Evolutionary conservation across 2,329 filamentous ascomycete species (phyloP).

Genomic region (Fusarium verticillioides): DNA sequence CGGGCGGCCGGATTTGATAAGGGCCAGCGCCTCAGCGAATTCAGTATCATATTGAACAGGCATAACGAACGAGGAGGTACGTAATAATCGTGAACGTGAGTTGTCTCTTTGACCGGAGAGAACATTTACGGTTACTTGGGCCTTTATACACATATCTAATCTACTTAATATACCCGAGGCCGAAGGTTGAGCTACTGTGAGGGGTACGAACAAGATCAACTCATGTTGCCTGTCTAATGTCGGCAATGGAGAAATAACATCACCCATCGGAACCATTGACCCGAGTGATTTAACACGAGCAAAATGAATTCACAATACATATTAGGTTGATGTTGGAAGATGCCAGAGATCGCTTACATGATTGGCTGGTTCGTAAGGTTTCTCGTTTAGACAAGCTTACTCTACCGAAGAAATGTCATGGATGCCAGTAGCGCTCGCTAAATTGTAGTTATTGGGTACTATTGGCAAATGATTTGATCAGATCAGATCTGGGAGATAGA

Average conservation of each 20-base stretch:
- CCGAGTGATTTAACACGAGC: not conserved
- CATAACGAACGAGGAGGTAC: not conserved
- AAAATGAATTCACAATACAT: not conserved
- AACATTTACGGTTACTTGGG: not conserved
- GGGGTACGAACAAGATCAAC: not conserved
- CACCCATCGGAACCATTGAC: not conserved
- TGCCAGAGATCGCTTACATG: not conserved
- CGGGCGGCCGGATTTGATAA: constrained; percentile 16
- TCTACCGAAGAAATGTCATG: not conserved
- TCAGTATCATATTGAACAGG: constrained; percentile 32
- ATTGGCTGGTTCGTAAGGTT: constrained; percentile 12
- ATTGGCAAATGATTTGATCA: not conserved
- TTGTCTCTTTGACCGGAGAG: not conserved
- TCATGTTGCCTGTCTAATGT: not conserved
- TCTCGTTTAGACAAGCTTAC: not conserved
- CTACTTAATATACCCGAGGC: not conserved
- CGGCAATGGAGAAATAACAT: not conserved
- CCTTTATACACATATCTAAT: constrained; percentile 9
- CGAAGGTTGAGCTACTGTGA: not conserved
- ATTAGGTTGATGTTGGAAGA: not conserved
- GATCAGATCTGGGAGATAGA: not conserved
- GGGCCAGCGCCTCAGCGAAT: constrained; percentile 30
- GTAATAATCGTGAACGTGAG: too few species aligned
- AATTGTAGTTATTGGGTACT: too few species aligned
- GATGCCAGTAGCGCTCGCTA: not conserved